Evolutionary conservation across 768 basidiomycete genomes (phyloP).

Genomic region (Daedaleopsis nitida): DNA sequence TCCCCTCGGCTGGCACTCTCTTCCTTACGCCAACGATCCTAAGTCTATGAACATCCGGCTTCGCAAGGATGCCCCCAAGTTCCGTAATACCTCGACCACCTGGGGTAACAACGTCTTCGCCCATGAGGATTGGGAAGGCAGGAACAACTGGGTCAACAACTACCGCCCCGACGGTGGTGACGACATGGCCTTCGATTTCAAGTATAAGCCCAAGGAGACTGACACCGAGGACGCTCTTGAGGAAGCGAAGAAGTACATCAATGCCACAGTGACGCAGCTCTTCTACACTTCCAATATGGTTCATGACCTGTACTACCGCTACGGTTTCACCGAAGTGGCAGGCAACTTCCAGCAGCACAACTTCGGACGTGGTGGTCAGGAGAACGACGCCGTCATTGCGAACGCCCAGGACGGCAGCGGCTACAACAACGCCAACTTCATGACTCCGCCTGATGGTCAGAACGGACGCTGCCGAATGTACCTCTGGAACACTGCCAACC

Average conservation of each 20-base stretch:
- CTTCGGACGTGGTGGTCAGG: slow-evolving; percentile 86
- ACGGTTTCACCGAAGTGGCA: slow-evolving; percentile 84
- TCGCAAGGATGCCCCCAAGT: slow-evolving; percentile 23
- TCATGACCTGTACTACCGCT: slow-evolving; percentile 83
- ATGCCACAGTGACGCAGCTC: slow-evolving; percentile 82
- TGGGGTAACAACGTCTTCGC: slow-evolving; percentile 92
- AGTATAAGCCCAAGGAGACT: slow-evolving; percentile 69
- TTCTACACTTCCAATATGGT: slow-evolving; percentile 86
- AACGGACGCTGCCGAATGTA: slow-evolving; percentile 97
- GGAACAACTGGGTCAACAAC: slow-evolving; percentile 65
- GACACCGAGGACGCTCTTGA: slow-evolving; percentile 57
- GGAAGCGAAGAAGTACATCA: slow-evolving; percentile 83
- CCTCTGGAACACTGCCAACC: slow-evolving; percentile 88
- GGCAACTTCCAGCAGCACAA: slow-evolving; percentile 99
- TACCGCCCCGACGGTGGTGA: slow-evolving; percentile 74
- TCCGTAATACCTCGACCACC: slow-evolving; percentile 72
- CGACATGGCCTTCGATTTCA: slow-evolving; percentile 64
- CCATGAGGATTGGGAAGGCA: slow-evolving; percentile 91
- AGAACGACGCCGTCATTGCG: slow-evolving; percentile 88
- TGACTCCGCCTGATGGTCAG: slow-evolving; percentile 81
- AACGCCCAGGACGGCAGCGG: slow-evolving; percentile 96
- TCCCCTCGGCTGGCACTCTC: slow-evolving; percentile 89
- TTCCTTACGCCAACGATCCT: slow-evolving; percentile 76
- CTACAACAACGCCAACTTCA: slow-evolving; percentile 91
- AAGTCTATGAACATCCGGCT: slow-evolving; percentile 30